Evolutionary conservation across 371 early-diverging fungal genomes (phyloP).

Genomic region (Catenaria anguillulae): DNA sequence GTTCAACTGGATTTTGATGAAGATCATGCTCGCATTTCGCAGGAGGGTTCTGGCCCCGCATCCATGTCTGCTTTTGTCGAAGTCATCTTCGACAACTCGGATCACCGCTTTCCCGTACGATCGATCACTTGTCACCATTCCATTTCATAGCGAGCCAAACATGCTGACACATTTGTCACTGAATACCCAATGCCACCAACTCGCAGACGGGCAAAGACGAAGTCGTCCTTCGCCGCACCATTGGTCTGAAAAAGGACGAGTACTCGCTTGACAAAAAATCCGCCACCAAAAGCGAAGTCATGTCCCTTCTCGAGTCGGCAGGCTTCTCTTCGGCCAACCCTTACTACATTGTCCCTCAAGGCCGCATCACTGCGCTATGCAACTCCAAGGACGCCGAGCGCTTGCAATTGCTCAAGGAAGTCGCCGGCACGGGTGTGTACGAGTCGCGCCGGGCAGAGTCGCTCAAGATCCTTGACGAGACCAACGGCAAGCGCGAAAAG

Average conservation of each 20-base stretch:
- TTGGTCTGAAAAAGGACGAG: slow-evolving; percentile 94
- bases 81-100: slow-evolving; percentile 89
- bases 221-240: slow-evolving; percentile 78
- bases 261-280: slow-evolving; percentile 67
- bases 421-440: slow-evolving; percentile 96
- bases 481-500: slow-evolving; percentile 70
- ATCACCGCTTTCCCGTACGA: slow-evolving; percentile 80
- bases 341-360: slow-evolving; percentile 99
- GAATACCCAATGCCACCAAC: neutral
- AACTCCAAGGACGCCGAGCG: slow-evolving; percentile 86
- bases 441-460: slow-evolving; percentile 87
- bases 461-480: slow-evolving; percentile 78
- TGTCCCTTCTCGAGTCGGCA: slow-evolving; percentile 88
- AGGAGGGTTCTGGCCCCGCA: slow-evolving; percentile 85
- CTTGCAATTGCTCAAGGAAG: slow-evolving; percentile 84
- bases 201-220: slow-evolving; percentile 71
- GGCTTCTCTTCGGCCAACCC: slow-evolving; percentile 97
- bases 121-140: neutral
- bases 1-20: neutral
- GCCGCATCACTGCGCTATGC: slow-evolving; percentile 83
- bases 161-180: neutral
- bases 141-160: neutral
- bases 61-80: slow-evolving; percentile 96
- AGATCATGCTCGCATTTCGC: neutral
- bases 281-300: slow-evolving; percentile 74